Evolutionary conservation across 1,139 yeast genomes (phyloP).

Genomic region (Geotrichum fermentans): DNA sequence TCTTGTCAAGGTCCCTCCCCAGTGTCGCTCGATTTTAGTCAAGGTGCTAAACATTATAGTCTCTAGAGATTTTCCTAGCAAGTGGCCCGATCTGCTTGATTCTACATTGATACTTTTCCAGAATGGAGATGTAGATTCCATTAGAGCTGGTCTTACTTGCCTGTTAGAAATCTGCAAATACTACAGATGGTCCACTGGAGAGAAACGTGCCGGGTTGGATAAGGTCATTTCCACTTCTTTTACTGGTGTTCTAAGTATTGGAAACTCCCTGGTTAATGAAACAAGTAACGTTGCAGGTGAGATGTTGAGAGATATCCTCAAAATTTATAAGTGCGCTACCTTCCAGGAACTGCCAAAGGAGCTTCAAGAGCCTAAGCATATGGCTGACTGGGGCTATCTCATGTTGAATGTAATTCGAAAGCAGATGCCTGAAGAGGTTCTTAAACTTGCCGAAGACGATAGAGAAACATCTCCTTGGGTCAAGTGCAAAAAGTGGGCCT

Average conservation of each 20-base stretch:
- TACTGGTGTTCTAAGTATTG: conserved; percentile 64
- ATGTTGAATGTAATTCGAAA: conserved; percentile 65
- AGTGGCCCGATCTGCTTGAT: conserved; percentile 67
- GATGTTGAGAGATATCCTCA: conserved; percentile 68
- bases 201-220: conserved; percentile 54
- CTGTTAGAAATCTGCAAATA: conserved; percentile 69
- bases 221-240: conserved; percentile 59
- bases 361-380: conserved; percentile 54
- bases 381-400: conserved; percentile 71
- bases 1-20: conserved; percentile 40
- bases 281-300: conserved; percentile 55
- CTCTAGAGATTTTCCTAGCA: conserved; percentile 58
- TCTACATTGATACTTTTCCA: conserved; percentile 54
- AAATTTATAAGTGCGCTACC: conserved; percentile 76
- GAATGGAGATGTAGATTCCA: conserved; percentile 49
- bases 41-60: conserved; percentile 67
- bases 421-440: conserved; percentile 50
- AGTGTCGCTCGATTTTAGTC: conserved; percentile 53
- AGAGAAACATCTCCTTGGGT: conserved; percentile 53
- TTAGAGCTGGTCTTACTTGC: conserved; percentile 74
- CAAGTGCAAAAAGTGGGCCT: conserved; percentile 88
- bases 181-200: conserved; percentile 71
- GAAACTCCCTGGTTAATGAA: conserved; percentile 50
- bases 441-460: conserved; percentile 45
- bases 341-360: conserved; percentile 67